Evolutionary conservation across 176 grass and related monocot genomes (phyloP), one percentile per base, ranked within the genome.

Genomic region (Ensete ventricosum): DNA sequence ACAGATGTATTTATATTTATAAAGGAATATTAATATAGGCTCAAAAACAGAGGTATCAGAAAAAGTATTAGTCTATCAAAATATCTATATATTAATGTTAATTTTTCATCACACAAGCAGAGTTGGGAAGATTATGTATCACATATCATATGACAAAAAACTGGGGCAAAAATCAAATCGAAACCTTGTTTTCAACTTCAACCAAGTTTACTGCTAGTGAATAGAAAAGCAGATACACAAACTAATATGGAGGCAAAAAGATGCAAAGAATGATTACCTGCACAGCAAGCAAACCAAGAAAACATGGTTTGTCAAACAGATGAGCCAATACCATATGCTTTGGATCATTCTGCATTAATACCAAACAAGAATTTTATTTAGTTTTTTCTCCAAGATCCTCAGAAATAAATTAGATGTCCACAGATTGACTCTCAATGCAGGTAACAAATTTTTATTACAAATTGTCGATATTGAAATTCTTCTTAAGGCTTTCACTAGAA

Each of bases 251-350:
- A 24, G n/a, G 5, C 21, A 1, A 16, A 29, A 14, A 34, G 16
- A 74, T 27, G 43, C 16, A 25, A 52, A 51, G 48, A 22, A 52
- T 64, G 75, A 77, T 68, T 26, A 99, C 95, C 86, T 91, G 90
- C 20, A 94, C 73, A 26, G 95, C 95, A 80, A 99, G 95, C 80
- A 94, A 53, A 6, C 95, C 95, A 1, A 98, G 82, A 85, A 98
- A 98, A 83, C 95, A 98, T 14, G 90, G 95, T 73, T 98, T 98
- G 66, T 98, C 88, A 67, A 94, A 98, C 22, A 98, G 90, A 84
- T 98, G 95, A 6, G 95, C 95, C 1, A 94, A 63, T 51, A 89
- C 83, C 76, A 91, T 76, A 75, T 98, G 95, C 73, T 79, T 84
- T 75, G 91, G 74, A 78, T 98, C 86, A 17, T 93, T 83, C 95